These are phyloP conservation scores for Tolypocladium cylindrosporum DNA, from an alignment of 2,329 filamentous ascomycete species.

Conservation along the genomic window DNA sequence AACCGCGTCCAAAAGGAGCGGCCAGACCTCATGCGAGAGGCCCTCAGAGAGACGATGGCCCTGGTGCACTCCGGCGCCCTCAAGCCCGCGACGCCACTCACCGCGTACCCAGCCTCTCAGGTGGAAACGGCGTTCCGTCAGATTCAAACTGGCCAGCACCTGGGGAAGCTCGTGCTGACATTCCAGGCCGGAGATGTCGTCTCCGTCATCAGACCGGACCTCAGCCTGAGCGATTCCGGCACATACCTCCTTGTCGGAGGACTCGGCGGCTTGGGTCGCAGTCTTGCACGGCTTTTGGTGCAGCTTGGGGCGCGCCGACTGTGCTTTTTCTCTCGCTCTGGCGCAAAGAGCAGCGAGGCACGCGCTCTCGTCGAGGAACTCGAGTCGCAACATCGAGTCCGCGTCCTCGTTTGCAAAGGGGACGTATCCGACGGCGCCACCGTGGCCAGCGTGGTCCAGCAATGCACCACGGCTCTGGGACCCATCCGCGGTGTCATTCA, in stretches of 20 bases:
- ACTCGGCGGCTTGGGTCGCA: slow-evolving; percentile 15
- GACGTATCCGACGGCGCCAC: slow-evolving; percentile 16
- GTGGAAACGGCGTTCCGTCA: slow-evolving; percentile 23
- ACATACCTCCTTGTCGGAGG: slow-evolving; percentile 17
- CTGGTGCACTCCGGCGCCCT: no score
- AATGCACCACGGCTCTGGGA: slow-evolving; percentile 14
- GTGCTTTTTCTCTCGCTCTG: slow-evolving; percentile 17
- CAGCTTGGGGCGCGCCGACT: slow-evolving; percentile 15
- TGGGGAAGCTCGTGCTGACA: slow-evolving; percentile 26
- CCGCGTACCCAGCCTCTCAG: slow-evolving; percentile 7
- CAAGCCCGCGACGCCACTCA: no score
- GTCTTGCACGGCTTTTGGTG: slow-evolving; percentile 12
- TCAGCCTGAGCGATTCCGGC: background rate
- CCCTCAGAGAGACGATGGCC: background rate
- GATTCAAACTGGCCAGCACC: slow-evolving; percentile 24
- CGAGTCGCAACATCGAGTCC: slow-evolving; percentile 1
- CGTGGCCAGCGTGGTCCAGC: slow-evolving; percentile 11
- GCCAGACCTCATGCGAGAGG: background rate
- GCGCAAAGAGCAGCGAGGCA: slow-evolving; percentile 5
- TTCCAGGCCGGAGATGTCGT: background rate
- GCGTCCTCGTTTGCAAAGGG: slow-evolving; percentile 13
- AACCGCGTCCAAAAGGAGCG: no score
- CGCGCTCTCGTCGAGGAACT: slow-evolving; percentile 9
- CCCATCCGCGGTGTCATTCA: slow-evolving; percentile 23
- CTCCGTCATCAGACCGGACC: background rate